Evolutionary conservation across 805 yeast genomes (phyloP).

Genomic region (Cyberlindnera maclurae): DNA sequence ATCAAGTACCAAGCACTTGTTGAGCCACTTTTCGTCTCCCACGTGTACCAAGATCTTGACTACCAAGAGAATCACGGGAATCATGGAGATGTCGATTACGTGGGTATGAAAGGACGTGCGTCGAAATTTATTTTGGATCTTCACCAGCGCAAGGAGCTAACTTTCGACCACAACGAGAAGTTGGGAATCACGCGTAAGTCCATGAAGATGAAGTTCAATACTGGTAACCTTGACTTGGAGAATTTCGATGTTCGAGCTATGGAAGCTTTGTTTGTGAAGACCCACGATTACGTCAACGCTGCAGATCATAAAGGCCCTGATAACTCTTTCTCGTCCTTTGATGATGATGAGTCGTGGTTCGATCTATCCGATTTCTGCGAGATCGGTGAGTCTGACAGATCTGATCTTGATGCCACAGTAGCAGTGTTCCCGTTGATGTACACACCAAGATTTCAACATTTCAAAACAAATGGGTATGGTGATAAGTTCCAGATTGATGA

Average conservation of each 20-base stretch:
- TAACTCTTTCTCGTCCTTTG: slow-evolving; percentile 34
- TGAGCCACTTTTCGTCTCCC: slow-evolving; percentile 68
- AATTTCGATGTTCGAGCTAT: slow-evolving; percentile 56
- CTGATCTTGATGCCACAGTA: slow-evolving; percentile 33
- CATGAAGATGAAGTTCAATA: slow-evolving; percentile 52
- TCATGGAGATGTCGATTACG: slow-evolving; percentile 34
- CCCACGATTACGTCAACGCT: slow-evolving; percentile 5
- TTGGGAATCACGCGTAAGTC: slow-evolving; percentile 39
- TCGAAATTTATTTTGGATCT: slow-evolving; percentile 53
- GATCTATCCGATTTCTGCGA: slow-evolving; percentile 59
- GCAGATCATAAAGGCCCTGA: slow-evolving; percentile 8
- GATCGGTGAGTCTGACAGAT: slow-evolving; percentile 34
- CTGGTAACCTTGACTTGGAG: slow-evolving; percentile 53
- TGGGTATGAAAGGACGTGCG: slow-evolving; percentile 66
- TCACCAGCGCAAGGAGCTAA: slow-evolving; percentile 52
- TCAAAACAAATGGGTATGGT: slow-evolving; percentile 52
- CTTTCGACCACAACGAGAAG: slow-evolving; percentile 38
- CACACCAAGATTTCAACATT: slow-evolving; percentile 64
- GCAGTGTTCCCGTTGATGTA: slow-evolving; percentile 53
- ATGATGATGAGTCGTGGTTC: slow-evolving; percentile 52
- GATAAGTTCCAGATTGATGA: slow-evolving; percentile 33
- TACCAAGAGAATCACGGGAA: slow-evolving; percentile 35
- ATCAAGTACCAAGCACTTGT: slow-evolving; percentile 73
- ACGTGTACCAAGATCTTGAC: slow-evolving; percentile 52
- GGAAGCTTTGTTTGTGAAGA: slow-evolving; percentile 37